Conservation (phyloP, 305 asterid species). For the Fraxinus platypoda region DNA sequence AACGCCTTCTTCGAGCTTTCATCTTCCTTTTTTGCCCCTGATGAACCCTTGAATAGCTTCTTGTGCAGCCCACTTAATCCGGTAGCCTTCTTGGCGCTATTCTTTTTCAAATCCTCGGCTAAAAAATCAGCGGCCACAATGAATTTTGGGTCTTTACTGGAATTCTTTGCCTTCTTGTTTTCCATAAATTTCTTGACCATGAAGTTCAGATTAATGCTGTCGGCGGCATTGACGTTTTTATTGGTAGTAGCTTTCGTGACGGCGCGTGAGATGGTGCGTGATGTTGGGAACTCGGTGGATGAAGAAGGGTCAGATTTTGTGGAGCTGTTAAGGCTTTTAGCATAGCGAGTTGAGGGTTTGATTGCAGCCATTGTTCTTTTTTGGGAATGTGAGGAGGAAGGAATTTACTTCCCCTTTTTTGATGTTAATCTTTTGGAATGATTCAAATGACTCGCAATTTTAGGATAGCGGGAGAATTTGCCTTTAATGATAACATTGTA, state of each 20-base stretch:
- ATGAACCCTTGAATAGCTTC: constrained; percentile 72
- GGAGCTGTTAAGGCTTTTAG: constrained; percentile 51
- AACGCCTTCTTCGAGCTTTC: constrained; percentile 40
- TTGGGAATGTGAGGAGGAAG: background rate
- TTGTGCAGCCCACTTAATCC: constrained; percentile 70
- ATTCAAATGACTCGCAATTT: background rate
- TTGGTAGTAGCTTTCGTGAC: constrained; percentile 22
- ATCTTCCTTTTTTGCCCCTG: constrained; percentile 26
- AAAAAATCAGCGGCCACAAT: constrained; percentile 55
- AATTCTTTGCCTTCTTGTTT: constrained; percentile 50
- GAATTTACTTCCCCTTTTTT: background rate
- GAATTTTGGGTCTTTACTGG: constrained; percentile 43
- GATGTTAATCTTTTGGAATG: background rate
- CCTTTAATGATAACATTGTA: background rate
- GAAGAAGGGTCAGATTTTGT: constrained; percentile 75
- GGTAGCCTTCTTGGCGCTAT: constrained; percentile 36
- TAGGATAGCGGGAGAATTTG: background rate
- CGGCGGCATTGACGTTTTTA: constrained; percentile 21
- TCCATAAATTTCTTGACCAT: constrained; percentile 77
- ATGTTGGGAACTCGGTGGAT: constrained; percentile 44
- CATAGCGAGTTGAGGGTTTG: constrained; percentile 71
- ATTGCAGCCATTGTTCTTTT: constrained; percentile 60
- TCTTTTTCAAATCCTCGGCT: constrained; percentile 78
- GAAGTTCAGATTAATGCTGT: constrained; percentile 43
- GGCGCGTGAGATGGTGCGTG: constrained; percentile 39